Conservation (phyloP, 257 asterid species). For the Leonotis leonurus region DNA sequence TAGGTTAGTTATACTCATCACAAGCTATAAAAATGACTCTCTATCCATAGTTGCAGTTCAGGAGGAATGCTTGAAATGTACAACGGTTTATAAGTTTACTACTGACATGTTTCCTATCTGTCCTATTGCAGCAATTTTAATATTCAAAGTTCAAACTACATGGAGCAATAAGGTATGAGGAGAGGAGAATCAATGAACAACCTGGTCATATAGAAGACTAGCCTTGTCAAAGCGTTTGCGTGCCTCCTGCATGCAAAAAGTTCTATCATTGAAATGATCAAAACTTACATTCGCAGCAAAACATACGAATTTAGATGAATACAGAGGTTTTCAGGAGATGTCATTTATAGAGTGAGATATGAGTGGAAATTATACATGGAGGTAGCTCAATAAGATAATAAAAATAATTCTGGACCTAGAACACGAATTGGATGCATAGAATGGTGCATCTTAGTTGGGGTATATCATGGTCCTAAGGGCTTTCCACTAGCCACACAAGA, state of each 20-base stretch:
- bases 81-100: background rate
- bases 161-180: background rate
- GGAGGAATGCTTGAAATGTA: background rate
- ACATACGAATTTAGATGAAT: background rate
- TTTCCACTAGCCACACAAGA: background rate
- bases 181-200: no score
- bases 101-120: background rate
- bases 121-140: background rate
- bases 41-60: background rate
- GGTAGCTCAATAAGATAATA: background rate
- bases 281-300: background rate
- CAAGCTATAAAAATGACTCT: background rate
- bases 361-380: background rate
- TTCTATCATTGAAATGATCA: constrained; percentile 21
- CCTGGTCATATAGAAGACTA: constrained; percentile 97
- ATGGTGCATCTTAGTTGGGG: background rate
- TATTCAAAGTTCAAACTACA: background rate
- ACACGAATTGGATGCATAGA: background rate
- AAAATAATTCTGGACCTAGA: background rate
- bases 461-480: no score
- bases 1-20: background rate
- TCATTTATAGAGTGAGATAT: constrained; percentile 3
- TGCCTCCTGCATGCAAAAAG: constrained; percentile 74
- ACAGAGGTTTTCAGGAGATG: background rate
- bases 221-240: constrained; percentile 97